Evolutionary conservation across 1,139 yeast species (phyloP).

Genomic region (Tardiomyces blankii): DNA sequence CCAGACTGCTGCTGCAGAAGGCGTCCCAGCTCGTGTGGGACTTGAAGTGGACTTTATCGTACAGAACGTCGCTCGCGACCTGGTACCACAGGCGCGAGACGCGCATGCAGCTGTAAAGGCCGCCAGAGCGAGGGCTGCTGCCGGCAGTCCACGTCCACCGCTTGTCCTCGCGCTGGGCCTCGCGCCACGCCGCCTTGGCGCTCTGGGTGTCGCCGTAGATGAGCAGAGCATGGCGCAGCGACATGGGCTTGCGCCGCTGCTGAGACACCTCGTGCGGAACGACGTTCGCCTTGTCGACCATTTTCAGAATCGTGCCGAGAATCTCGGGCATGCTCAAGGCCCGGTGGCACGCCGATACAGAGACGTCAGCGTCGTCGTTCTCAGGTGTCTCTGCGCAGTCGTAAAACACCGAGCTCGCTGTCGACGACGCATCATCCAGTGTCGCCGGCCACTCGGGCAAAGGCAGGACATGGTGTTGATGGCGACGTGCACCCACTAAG

Average conservation of each 20-base stretch:
- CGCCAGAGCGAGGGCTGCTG: constrained; percentile 12
- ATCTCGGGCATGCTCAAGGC: constrained; percentile 76
- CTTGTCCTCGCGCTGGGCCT: constrained; percentile 15
- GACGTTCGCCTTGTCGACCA: constrained; percentile 40
- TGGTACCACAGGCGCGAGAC: constrained; percentile 60
- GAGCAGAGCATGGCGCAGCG: constrained; percentile 48
- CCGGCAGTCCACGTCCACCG: constrained; percentile 4
- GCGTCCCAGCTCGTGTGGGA: constrained; percentile 36
- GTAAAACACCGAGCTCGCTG: not conserved
- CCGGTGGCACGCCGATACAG: constrained; percentile 22
- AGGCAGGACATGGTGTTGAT: not conserved
- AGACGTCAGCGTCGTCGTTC: not conserved
- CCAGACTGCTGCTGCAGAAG: constrained; percentile 24
- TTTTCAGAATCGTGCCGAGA: constrained; percentile 45
- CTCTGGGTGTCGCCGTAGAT: constrained; percentile 42
- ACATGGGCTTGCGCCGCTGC: constrained; percentile 53
- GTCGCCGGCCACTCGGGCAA: not conserved
- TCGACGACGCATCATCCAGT: not conserved
- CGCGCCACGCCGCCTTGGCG: constrained; percentile 44
- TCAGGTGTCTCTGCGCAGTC: not conserved
- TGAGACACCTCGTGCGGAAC: constrained; percentile 53
- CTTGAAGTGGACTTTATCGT: constrained; percentile 45
- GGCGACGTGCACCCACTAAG: too few species aligned
- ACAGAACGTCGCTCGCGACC: constrained; percentile 43
- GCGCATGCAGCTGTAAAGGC: constrained; percentile 48